Evolutionary conservation across 176 grass and related monocot genomes (phyloP).

Genomic region (Oryza glumipatula): DNA sequence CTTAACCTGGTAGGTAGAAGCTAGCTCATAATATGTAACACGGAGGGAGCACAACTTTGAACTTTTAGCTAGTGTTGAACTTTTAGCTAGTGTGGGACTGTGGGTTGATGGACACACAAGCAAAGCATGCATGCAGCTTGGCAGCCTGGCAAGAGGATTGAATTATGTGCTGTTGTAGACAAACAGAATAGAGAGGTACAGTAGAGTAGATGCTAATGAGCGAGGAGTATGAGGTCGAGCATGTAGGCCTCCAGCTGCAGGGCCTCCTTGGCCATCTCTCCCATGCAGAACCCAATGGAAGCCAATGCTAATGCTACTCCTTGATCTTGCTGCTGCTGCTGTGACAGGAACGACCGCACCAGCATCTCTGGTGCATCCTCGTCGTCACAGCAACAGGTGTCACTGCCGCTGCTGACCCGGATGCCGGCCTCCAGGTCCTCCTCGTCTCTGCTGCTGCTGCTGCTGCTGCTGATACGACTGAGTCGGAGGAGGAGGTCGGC

Average conservation of each 20-base stretch:
- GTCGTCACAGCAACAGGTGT: slow-evolving; percentile 14
- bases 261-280: slow-evolving; percentile 52
- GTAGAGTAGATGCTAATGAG: neutral
- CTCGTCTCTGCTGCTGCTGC: neutral
- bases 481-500: neutral
- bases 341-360: slow-evolving; percentile 30
- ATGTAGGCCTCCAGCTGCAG: slow-evolving; percentile 55
- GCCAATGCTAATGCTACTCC: slow-evolving; percentile 37
- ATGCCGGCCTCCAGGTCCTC: slow-evolving; percentile 40
- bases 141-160: too few species aligned
- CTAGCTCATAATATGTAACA: too few species aligned
- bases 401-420: neutral
- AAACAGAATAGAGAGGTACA: too few species aligned
- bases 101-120: too few species aligned
- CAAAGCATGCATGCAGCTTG: too few species aligned
- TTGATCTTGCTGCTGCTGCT: neutral
- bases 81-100: too few species aligned
- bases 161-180: too few species aligned
- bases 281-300: slow-evolving; percentile 57
- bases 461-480: too few species aligned
- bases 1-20: neutral
- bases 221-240: slow-evolving; percentile 47
- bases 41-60: too few species aligned
- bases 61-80: too few species aligned
- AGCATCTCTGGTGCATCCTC: slow-evolving; percentile 26